A percentile compares a stretch with the other conserved stretches of the same genome.
These are phyloP conservation scores for Pythium apleroticum DNA, from an alignment of 352 stramenopile species.

Conservation along the genomic window DNA sequence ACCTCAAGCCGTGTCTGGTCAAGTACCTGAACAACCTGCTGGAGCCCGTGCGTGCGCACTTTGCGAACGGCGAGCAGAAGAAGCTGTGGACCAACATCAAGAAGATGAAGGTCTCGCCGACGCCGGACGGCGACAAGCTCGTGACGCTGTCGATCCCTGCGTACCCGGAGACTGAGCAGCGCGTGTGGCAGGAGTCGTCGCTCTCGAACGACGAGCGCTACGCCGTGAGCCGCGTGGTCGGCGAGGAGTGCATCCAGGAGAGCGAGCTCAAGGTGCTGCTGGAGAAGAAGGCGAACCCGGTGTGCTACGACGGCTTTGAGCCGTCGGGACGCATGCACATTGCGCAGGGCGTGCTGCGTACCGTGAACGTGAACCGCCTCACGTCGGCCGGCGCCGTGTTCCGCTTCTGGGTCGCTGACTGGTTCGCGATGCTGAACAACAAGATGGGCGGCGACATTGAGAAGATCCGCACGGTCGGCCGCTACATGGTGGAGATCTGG, in stretches of 20 bases:
- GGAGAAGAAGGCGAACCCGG: slow-evolving; percentile 87
- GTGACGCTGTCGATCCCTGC: slow-evolving; percentile 59
- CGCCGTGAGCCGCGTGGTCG: slow-evolving; percentile 79
- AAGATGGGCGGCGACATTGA: slow-evolving; percentile 98
- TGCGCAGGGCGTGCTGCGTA: slow-evolving; percentile 95
- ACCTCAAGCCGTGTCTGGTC: slow-evolving; percentile 95
- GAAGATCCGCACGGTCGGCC: slow-evolving; percentile 95
- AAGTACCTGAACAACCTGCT: slow-evolving; percentile 94
- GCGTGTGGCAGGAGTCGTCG: slow-evolving; percentile 72
- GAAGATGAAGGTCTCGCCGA: slow-evolving; percentile 74
- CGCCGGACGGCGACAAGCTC: slow-evolving; percentile 72
- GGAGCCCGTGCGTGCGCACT: slow-evolving; percentile 96
- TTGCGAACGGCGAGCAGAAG: slow-evolving; percentile 93
- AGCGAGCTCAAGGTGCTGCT: slow-evolving; percentile 82
- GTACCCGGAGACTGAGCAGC: slow-evolving; percentile 59
- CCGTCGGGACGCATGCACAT: slow-evolving; percentile 99
- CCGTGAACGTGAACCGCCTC: slow-evolving; percentile 97
- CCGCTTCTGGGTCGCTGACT: slow-evolving; percentile 99
- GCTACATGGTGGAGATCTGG: slow-evolving; percentile 99
- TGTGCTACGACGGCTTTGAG: slow-evolving; percentile 99
- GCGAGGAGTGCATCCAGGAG: slow-evolving; percentile 93
- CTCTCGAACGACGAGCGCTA: slow-evolving; percentile 84
- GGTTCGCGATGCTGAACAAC: slow-evolving; percentile 99
- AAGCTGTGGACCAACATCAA: slow-evolving; percentile 94
- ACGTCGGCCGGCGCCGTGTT: slow-evolving; percentile 95